Percentiles rank a stretch among this genome's conserved stretches.
Conservation (phyloP, 164 flowering plant species). For the Piper longum region DNA sequence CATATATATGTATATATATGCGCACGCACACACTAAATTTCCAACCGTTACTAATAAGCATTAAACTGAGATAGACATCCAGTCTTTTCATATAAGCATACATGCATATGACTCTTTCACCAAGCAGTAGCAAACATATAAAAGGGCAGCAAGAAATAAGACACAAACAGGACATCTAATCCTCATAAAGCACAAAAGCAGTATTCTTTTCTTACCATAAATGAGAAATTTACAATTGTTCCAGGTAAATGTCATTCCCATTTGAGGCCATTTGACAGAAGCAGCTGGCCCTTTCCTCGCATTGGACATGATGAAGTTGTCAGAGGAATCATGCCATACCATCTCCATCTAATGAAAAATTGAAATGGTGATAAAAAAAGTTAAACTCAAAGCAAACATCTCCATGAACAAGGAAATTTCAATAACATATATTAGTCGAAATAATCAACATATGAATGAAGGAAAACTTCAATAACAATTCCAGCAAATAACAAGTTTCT, state of each 20-base stretch:
- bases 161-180: not conserved
- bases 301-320: conserved; percentile 20
- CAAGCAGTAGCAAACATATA: too few species aligned
- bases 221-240: not conserved
- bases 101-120: too few species aligned
- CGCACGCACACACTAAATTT: too few species aligned
- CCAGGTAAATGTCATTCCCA: not conserved
- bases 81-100: too few species aligned
- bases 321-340: conserved; percentile 57
- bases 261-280: conserved; percentile 37
- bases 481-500: too few species aligned
- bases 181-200: not conserved
- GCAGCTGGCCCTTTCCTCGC: conserved; percentile 25
- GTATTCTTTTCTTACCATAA: not conserved
- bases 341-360: conserved; percentile 54
- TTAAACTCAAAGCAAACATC: not conserved
- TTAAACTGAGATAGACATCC: too few species aligned
- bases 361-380: not conserved
- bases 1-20: too few species aligned
- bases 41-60: too few species aligned
- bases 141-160: too few species aligned
- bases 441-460: too few species aligned
- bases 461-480: too few species aligned
- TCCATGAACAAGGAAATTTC: not conserved
- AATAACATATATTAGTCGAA: too few species aligned